Evolutionary conservation across 2,329 filamentous ascomycete species (phyloP).

Genomic region (Claviceps pazoutovae): DNA sequence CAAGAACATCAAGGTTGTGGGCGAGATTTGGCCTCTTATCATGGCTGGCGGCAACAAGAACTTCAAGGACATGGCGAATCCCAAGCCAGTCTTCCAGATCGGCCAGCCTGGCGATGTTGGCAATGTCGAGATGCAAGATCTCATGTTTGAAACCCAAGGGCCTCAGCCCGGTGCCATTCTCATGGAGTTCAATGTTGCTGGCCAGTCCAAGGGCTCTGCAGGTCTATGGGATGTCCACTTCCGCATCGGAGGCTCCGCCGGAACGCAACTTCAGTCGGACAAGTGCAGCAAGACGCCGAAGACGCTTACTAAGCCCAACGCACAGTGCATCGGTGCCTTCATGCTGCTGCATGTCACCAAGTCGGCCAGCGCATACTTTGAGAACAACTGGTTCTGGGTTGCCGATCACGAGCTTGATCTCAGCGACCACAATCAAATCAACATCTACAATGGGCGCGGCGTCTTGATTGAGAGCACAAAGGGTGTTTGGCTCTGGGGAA

Average conservation of each 20-base stretch:
- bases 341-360: slow-evolving; percentile 51
- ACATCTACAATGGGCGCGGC: slow-evolving; percentile 79
- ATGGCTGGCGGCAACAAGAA: slow-evolving; percentile 59
- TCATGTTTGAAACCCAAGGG: slow-evolving; percentile 75
- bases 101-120: slow-evolving; percentile 66
- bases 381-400: slow-evolving; percentile 86
- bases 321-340: slow-evolving; percentile 61
- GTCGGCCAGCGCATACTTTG: slow-evolving; percentile 59
- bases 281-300: slow-evolving; percentile 66
- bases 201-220: slow-evolving; percentile 49
- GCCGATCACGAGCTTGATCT: slow-evolving; percentile 82
- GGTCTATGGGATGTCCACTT: slow-evolving; percentile 96
- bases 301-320: slow-evolving; percentile 43
- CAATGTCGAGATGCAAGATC: slow-evolving; percentile 72
- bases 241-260: slow-evolving; percentile 75
- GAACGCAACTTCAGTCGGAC: slow-evolving; percentile 68
- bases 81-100: slow-evolving; percentile 73
- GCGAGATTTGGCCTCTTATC: slow-evolving; percentile 83
- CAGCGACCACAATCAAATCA: slow-evolving; percentile 59
- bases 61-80: slow-evolving; percentile 64
- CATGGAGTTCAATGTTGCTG: slow-evolving; percentile 80
- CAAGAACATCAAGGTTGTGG: slow-evolving; percentile 73
- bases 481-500: slow-evolving; percentile 72
- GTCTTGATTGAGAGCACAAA: slow-evolving; percentile 62
- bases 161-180: slow-evolving; percentile 77